phyloP scores from a whole-genome alignment of 805 yeast species.

The Saccharomycopsis olivae region DNA sequence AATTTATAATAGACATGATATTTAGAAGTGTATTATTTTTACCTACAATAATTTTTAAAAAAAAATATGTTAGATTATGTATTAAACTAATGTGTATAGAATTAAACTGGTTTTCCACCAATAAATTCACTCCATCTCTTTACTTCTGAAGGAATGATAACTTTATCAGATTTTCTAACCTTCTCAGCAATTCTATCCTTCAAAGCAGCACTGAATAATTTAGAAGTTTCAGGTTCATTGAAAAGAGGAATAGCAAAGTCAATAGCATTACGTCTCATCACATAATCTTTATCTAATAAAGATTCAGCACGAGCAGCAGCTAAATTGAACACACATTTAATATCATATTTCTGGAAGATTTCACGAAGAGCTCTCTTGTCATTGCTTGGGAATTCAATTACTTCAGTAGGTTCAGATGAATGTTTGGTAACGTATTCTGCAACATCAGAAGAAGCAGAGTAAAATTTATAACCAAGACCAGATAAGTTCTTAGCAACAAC shows the following conservation, averaged over 20 bases:
- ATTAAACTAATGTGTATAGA: no score
- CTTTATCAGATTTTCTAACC: constrained; percentile 35
- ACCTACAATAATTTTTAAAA: no score
- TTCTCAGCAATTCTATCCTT: constrained; percentile 52
- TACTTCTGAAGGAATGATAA: constrained; percentile 74
- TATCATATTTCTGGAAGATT: constrained; percentile 77
- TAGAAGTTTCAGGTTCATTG: constrained; percentile 91
- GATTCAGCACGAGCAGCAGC: constrained; percentile 84
- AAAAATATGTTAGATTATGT: no score
- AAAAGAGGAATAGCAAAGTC: constrained; percentile 94
- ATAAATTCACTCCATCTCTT: constrained; percentile 94
- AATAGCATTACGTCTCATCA: constrained; percentile 98
- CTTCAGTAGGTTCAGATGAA: constrained; percentile 31
- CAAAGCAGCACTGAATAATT: constrained; percentile 77
- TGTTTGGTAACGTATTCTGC: constrained; percentile 52
- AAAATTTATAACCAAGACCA: constrained; percentile 71
- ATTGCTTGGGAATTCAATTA: constrained; percentile 83
- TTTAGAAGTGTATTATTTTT: no score
- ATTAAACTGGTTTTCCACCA: constrained; percentile 53
- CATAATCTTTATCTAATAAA: constrained; percentile 79
- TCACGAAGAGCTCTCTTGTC: constrained; percentile 92
- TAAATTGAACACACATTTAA: constrained; percentile 83
- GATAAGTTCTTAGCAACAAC: constrained; percentile 60
- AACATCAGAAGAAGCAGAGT: constrained; percentile 65
- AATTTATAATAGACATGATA: no score